Base-by-base conservation (phyloP, 441 rosid genomes). In the Pelargonium cotyledonis region DNA sequence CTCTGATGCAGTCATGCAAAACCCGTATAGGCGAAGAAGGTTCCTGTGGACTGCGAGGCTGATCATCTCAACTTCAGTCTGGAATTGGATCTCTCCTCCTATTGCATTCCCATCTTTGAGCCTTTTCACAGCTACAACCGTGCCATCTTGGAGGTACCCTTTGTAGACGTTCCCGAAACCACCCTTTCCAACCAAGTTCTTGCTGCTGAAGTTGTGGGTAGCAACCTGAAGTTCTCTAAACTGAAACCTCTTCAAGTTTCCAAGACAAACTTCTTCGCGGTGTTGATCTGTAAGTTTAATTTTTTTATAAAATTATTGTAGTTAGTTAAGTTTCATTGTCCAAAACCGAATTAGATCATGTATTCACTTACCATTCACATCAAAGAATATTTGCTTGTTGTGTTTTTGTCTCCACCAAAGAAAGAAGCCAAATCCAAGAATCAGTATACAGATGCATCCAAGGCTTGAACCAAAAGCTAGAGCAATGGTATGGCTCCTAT, bases 11-110 rank as follows among this genome's bases (percentile, higher is more conserved):
- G 98, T 86, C 78, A 91, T 86, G 66, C 93, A 89, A 68, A 91
- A 91, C 14, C 98, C 98, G 21, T 85, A 86, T 19, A 94, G 83
- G 70, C 92, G 80, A 23, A 91, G 96, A 71, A 94, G 91, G 79
- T 91, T 91, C 10, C 98, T 84, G 57, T 91, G 98, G 57, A 94
- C 97, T 1, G 98, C 98, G 73, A 94, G 81, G 86, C 97, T 91
- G 79, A 93, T 93, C 95, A 93, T 89, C 85, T 93, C 97, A 63
- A 93, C 92, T 80, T 93, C 98, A 2, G 98, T 93, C 77, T 91
- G 97, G 84, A 93, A 90, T 71, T 93, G 98, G 62, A 87, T 84
- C 85, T 91, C 91, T 43, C 96, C 98, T 35, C 98, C 97, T 11
- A 75, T 79, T 35, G 95, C 87, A 75, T 83, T 87, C 11, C 91